phyloP scores from a whole-genome alignment of 192 early-diverging fungal species.

The Backusella australiensis region DNA sequence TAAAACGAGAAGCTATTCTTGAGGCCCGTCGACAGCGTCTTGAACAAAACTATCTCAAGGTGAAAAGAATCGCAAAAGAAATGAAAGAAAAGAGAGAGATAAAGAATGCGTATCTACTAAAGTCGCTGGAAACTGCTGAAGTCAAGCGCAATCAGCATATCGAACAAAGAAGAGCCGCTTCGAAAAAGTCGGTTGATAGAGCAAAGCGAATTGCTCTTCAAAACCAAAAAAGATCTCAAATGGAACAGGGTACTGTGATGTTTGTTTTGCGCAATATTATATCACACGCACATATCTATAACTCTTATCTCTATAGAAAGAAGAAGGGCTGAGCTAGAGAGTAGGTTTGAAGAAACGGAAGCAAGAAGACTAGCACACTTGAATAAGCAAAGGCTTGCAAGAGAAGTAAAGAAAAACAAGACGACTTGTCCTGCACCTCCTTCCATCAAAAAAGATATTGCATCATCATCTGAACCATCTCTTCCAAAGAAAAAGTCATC shows the following conservation, averaged over 20 bases:
- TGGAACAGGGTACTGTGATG: conserved; percentile 12
- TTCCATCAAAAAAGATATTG: neutral
- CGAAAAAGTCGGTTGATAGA: conserved; percentile 21
- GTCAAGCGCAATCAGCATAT: conserved; percentile 17
- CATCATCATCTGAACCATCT: neutral
- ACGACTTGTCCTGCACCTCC: neutral
- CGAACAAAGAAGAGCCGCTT: conserved; percentile 17
- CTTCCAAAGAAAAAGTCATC: neutral
- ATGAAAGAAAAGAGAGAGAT: conserved; percentile 12
- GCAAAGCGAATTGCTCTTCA: conserved; percentile 19
- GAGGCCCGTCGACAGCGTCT: conserved; percentile 17
- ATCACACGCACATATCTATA: neutral
- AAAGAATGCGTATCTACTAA: neutral
- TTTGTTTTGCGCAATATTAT: neutral
- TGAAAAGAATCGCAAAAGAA: conserved; percentile 11
- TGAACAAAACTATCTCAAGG: conserved; percentile 18
- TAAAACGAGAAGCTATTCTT: conserved; percentile 24
- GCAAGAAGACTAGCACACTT: conserved; percentile 8
- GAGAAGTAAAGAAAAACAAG: neutral
- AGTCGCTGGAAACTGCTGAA: conserved; percentile 18
- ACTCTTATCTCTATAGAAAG: neutral
- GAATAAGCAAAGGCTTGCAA: neutral
- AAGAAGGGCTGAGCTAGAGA: conserved; percentile 10
- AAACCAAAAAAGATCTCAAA: conserved; percentile 4
- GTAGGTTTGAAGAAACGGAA: conserved; percentile 10